Evolutionary conservation across 495 filamentous ascomycete species (phyloP), one percentile per base, ranked within the genome.

Genomic region (Penicillium flavigenum): DNA sequence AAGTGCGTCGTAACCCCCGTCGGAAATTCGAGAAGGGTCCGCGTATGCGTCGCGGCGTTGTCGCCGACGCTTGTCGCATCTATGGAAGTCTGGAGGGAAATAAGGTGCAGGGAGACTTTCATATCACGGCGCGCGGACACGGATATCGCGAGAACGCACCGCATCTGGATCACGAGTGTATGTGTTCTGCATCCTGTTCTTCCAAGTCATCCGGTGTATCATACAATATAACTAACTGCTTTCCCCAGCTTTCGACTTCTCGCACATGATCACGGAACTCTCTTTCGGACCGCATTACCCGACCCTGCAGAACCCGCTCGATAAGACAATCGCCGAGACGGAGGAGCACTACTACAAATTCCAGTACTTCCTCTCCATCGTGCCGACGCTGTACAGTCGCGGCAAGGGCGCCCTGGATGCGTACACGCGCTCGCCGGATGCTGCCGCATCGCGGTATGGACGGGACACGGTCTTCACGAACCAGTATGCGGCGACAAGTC

Each of bases 291-390:
- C 92, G 22, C 94, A 89, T 78, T 96, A 96, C 75, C 94, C 95
- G 11, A 89, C 86, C 19, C 87, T 99, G 47, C 81, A 86, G 61
- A 99, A 98, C 78, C 94, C 94, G 0, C 91, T 99, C 59, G 95
- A 98, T 77, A 85, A 85, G 53, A 96, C 94, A 51, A 85, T 91
- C 69, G 86, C 92, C 66, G 74, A 81, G 2, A 92, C 89, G n/a
- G 62, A 78, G 20, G 52, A 64, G 48, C 81, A 97, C 79, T 98
- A 97, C 80, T 87, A 89, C 82, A 94, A 93, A 75, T 97, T 87
- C 81, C 94, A 99, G 77, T 99, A 99, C 83, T 98, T 94, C 80
- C 85, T 96, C 71, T 96, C 91, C 55, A 78, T 99, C 39, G 94
- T 99, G 1, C 94, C 94, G 0, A 99, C 94, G n/a, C 82, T 91